phyloP scores from a whole-genome alignment of 129 eudicot species.

The Artemisia argyi region DNA sequence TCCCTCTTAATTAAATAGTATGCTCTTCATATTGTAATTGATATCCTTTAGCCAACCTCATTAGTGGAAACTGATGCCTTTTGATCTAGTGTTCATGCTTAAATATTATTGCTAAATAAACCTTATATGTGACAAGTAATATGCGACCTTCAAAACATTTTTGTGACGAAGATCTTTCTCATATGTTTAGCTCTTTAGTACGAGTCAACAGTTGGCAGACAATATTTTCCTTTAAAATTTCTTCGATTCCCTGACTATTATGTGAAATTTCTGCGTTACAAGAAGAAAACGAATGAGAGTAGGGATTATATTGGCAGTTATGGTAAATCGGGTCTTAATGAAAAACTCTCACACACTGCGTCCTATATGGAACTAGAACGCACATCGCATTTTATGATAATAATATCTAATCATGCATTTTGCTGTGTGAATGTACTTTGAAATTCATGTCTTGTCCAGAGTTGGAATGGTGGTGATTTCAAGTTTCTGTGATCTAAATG shows the following conservation, averaged over 20 bases:
- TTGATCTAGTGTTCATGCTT: slow-evolving; percentile 7
- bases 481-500: not conserved
- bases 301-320: not conserved
- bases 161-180: not conserved
- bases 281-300: slow-evolving; percentile 1
- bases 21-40: not conserved
- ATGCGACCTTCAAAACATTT: not conserved
- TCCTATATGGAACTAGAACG: too few species aligned
- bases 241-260: not conserved
- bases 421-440: not conserved
- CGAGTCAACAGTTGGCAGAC: not conserved
- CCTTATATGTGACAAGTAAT: not conserved
- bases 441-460: slow-evolving; percentile 6
- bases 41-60: not conserved
- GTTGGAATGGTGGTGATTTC: not conserved
- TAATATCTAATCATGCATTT: too few species aligned
- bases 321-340: not conserved
- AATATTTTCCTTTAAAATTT: not conserved
- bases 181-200: not conserved
- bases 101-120: not conserved
- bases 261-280: not conserved
- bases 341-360: too few species aligned
- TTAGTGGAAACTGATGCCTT: not conserved
- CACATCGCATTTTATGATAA: too few species aligned
- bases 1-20: not conserved